Base-by-base conservation (phyloP, 176 grass and related monocot species). In the Chrysopogon serrulatus region DNA sequence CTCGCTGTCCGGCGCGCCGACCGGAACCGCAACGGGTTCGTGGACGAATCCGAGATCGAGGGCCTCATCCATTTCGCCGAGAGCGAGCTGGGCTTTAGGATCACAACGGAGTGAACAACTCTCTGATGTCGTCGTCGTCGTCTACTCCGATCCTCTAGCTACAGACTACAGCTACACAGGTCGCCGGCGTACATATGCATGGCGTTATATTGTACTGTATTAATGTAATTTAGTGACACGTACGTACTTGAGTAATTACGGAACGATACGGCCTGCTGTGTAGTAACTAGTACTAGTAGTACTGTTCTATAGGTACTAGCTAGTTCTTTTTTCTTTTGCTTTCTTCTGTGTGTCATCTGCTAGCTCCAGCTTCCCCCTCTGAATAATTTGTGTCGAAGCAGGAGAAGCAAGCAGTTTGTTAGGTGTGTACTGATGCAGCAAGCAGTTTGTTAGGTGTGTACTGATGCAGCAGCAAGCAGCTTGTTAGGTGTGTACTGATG, bases 21-120 rank as follows among this genome's bases (percentile, higher is more conserved):
- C 61, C 68, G 43, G 23, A 66, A 95, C 49, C 23, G 17, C 27
- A 81, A 95, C 51, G 90, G 93, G 5, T 84, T 81, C 76, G 54
- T 95, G 1, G 87, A 92, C 74, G 88, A 88, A 42, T 39, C 47
- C 16, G 90, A 92, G 85, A 66, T 92, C 26, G 79, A 84, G 44
- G 61, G 83, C 43, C 93, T 92, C 70, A 60, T 92, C 30, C 36
- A 59, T 19, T 87, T 92, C 17, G 79, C 93, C 39, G 74, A 90
- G 59, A 78, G 69, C 53, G 74, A 84, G 30, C 74, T 92, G 19
- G 90, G 90, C 26, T 80, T 95, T 31, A 85, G 39, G 68, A 81
- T 91, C 28, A 65, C 56, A 9, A 71, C 4, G 24, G 10, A 27
- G 5, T n/a, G 51, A 54, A 48, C 14, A 3, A 17, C 47, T 16